Evolutionary conservation across 2,329 filamentous ascomycete species (phyloP), one percentile per base, ranked within the genome.

Genomic region (Penicillium brasilianum): DNA sequence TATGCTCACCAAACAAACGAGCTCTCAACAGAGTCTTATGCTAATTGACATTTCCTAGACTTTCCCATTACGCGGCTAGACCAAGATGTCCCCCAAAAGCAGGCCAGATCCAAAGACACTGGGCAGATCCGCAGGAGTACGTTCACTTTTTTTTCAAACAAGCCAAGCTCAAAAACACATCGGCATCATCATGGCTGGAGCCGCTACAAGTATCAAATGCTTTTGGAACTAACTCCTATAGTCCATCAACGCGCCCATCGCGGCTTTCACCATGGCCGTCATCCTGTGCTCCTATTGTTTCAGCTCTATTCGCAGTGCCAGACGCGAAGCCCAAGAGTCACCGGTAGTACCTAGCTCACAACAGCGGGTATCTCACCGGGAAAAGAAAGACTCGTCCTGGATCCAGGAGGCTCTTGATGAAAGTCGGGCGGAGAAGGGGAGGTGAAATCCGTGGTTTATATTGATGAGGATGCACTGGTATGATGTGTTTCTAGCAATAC

Each of bases 301-400:
- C 54, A 88, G 84, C 9, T 88, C 85, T 25, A 90, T 91, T 63
- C 81, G 83, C 62, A 85, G 87, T 25, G 89, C 89, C 2, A 89
- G 89, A 67, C 80, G 84, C 50, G 89, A 90, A 65, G 88, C 88
- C 0, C 82, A 86, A 63, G 84, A 86, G 56, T 78, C 87, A 37
- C 16, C 57, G n/a, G 46, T 46, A 32, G 28, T 49, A 9, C 51
- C 83, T n/a, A 55, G 43, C 18, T 60, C 62, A 50, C 60, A 61
- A 30, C 85, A 83, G 79, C 76, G 84, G 80, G 64, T 82, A 18
- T 43, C 61, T 43, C 71, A 70, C 85, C 80, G 81, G 73, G 63
- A 66, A 22, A 55, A 51, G 28, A 71, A 66, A 25, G 66, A 71
- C 46, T 55, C 63, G 11, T 70, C 71, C 0, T 76, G 74, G 75